Conservation (phyloP, 208 protist species). For the Acanthamoeba culbertsoni region DNA sequence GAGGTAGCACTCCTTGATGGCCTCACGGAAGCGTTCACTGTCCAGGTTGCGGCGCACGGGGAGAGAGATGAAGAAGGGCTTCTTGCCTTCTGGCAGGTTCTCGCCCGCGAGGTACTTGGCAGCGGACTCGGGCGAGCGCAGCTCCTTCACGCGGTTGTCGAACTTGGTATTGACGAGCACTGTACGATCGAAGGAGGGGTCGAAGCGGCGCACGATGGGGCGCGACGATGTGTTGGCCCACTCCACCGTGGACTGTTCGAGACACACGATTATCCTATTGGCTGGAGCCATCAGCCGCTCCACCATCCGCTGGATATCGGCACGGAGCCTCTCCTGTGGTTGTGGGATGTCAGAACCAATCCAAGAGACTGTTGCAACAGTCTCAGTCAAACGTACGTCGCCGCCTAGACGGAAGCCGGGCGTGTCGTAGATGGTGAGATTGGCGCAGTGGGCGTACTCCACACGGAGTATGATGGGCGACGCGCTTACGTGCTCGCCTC, state of each 20-base stretch:
- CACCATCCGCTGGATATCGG: slow-evolving; percentile 45
- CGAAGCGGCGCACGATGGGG: slow-evolving; percentile 73
- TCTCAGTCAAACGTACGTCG: slow-evolving; percentile 64
- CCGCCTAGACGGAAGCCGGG: slow-evolving; percentile 77
- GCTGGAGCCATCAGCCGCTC: slow-evolving; percentile 69
- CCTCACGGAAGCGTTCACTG: slow-evolving; percentile 65
- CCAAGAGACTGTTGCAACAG: no score
- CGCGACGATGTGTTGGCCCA: slow-evolving; percentile 77
- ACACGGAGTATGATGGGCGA: slow-evolving; percentile 79
- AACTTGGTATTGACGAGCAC: slow-evolving; percentile 79
- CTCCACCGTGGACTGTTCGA: slow-evolving; percentile 81
- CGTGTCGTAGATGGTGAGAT: slow-evolving; percentile 79
- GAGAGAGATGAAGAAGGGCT: slow-evolving; percentile 77
- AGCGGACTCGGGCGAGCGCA: slow-evolving; percentile 63
- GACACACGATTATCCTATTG: slow-evolving; percentile 77
- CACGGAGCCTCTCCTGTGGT: not conserved
- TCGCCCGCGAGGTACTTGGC: slow-evolving; percentile 76
- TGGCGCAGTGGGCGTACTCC: slow-evolving; percentile 76
- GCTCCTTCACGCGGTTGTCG: slow-evolving; percentile 80
- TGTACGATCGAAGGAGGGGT: slow-evolving; percentile 73
- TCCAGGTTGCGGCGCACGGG: slow-evolving; percentile 72
- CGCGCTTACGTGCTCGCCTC: slow-evolving; percentile 60
- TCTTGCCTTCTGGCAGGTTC: slow-evolving; percentile 62
- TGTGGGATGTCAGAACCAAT: no score
- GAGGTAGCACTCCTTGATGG: slow-evolving; percentile 72